These are phyloP conservation scores for Fusarium tanahbumbuense DNA, from an alignment of 2,329 filamentous ascomycete genomes.

Conservation along the genomic window DNA sequence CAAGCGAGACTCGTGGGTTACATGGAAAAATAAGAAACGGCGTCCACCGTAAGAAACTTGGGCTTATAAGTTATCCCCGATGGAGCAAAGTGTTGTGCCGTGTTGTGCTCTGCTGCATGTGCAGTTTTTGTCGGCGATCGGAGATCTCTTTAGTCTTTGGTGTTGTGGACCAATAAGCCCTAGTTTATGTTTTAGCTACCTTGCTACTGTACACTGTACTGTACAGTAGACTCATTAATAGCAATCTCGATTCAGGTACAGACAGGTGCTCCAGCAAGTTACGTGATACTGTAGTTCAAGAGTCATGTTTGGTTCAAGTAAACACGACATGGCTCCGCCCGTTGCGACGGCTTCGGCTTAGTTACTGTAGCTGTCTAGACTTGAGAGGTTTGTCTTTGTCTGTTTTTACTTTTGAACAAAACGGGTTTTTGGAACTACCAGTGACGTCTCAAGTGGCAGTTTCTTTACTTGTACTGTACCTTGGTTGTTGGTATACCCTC, in stretches of 20 bases:
- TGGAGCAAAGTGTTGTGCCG: neutral
- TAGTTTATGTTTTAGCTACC: neutral
- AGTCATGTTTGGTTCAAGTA: neutral
- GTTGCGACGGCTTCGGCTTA: slow-evolving; percentile 8
- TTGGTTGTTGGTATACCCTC: neutral
- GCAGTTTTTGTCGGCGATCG: neutral
- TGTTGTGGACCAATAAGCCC: neutral
- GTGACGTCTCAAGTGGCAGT: slow-evolving; percentile 1
- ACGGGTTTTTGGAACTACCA: slow-evolving; percentile 5
- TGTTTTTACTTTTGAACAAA: neutral
- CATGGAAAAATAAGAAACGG: neutral
- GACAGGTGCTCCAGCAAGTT: neutral
- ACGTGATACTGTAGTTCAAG: neutral
- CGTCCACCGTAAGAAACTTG: neutral
- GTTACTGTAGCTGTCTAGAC: neutral
- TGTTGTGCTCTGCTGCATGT: neutral
- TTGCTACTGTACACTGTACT: too few relatives aligned
- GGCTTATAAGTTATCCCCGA: neutral
- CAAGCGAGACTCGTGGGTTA: neutral
- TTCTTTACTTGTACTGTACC: neutral
- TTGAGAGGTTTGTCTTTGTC: neutral
- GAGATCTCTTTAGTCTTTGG: neutral
- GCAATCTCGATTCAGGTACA: neutral
- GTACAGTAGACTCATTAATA: neutral
- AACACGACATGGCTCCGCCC: neutral